A percentile compares a stretch with the other conserved stretches of the same genome.
These are phyloP conservation scores for Alternaria sp. DNA, from an alignment of 2,329 filamentous ascomycete genomes.

Conservation along the genomic window DNA sequence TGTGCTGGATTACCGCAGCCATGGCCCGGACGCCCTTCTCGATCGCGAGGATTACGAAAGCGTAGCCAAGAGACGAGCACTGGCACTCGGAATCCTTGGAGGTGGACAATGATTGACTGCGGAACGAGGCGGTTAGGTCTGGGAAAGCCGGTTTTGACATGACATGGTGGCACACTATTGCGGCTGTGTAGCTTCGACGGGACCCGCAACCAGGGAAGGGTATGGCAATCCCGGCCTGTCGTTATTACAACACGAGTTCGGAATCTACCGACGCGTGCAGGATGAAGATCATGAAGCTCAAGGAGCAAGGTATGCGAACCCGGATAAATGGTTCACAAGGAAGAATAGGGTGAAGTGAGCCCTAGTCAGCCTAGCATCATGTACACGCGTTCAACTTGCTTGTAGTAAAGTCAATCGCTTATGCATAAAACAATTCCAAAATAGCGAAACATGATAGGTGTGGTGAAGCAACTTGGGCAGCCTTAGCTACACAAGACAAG, in stretches of 20 bases:
- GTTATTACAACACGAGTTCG: constrained; percentile 11
- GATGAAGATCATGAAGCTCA: neutral
- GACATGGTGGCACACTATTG: constrained; percentile 1
- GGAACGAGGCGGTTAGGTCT: neutral
- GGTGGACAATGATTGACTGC: constrained; percentile 2
- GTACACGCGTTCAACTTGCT: constrained; percentile 8
- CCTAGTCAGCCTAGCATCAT: neutral
- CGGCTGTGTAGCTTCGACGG: constrained; percentile 9
- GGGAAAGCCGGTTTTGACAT: constrained; percentile 8
- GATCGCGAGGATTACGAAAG: constrained; percentile 11
- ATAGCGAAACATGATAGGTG: constrained; percentile 9
- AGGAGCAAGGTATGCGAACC: neutral
- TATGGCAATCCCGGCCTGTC: constrained; percentile 2
- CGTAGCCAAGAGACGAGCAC: neutral
- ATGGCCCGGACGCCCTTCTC: constrained; percentile 8
- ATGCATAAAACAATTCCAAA: constrained; percentile 7
- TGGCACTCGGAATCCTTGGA: constrained; percentile 3
- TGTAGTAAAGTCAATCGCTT: neutral
- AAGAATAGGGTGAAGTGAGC: neutral
- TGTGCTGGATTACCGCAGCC: constrained; percentile 5
- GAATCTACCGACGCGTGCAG: constrained; percentile 1
- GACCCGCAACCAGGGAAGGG: constrained; percentile 3
- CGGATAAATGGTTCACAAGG: neutral
- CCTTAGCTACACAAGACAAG: constrained; percentile 2
- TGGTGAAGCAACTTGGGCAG: constrained; percentile 6